Percentiles rank a stretch among this genome's conserved stretches.
These are phyloP conservation scores for Davidsoniella australis DNA, from an alignment of 2,329 filamentous ascomycete species.

Conservation along the genomic window DNA sequence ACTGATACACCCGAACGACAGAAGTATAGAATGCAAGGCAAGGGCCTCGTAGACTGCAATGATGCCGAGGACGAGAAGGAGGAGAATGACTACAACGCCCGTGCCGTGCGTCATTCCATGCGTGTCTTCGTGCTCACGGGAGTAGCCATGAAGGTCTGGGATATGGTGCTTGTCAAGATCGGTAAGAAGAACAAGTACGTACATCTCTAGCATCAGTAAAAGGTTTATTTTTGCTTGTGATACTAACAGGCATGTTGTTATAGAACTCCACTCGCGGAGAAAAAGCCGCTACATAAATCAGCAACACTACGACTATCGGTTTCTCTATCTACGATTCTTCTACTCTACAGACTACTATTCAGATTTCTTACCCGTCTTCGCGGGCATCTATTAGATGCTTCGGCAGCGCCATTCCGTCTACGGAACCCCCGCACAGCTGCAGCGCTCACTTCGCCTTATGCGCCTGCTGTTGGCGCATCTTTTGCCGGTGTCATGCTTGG, in stretches of 20 bases:
- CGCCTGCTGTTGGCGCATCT: slow-evolving; percentile 80
- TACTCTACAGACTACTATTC: slow-evolving; percentile 77
- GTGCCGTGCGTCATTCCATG: slow-evolving; percentile 42
- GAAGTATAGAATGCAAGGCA: not conserved
- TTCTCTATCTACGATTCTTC: slow-evolving; percentile 68
- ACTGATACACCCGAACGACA: slow-evolving; percentile 2
- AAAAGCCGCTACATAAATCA: slow-evolving; percentile 42
- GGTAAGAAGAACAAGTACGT: slow-evolving; percentile 30
- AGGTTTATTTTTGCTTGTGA: not conserved
- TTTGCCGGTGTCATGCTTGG: slow-evolving; percentile 71
- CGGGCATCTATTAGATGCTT: slow-evolving; percentile 59
- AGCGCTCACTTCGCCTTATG: slow-evolving; percentile 64
- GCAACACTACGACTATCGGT: slow-evolving; percentile 61
- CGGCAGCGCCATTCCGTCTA: slow-evolving; percentile 61
- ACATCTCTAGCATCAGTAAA: not conserved
- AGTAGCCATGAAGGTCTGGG: slow-evolving; percentile 45
- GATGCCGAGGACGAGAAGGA: slow-evolving; percentile 18
- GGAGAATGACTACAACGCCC: slow-evolving; percentile 47
- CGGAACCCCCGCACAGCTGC: slow-evolving; percentile 64
- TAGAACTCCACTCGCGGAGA: slow-evolving; percentile 22
- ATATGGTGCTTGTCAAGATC: slow-evolving; percentile 31
- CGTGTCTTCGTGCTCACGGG: slow-evolving; percentile 29
- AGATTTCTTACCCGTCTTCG: slow-evolving; percentile 75
- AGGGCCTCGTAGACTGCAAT: slow-evolving; percentile 16
- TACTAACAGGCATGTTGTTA: slow-evolving; percentile 2